A percentile compares a stretch with the other conserved stretches of the same genome.
phyloP scores from a whole-genome alignment of 1,284 basidiomycete species.

The Austroboletus rostrupii region DNA sequence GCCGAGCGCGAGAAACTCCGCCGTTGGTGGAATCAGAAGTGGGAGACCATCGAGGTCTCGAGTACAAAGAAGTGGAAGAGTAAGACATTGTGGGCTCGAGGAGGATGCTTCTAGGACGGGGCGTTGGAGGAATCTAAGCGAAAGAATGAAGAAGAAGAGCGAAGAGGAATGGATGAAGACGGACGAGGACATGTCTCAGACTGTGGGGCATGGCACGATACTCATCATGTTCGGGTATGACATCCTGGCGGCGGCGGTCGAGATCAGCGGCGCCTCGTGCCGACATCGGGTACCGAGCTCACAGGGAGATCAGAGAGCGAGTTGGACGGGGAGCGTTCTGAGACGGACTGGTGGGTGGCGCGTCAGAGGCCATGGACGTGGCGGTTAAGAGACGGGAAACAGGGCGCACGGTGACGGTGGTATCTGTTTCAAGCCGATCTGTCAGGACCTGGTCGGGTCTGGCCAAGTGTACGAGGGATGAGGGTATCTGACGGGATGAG shows the following conservation, averaged over 20 bases:
- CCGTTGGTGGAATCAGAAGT: slow-evolving; percentile 12
- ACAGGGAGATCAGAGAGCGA: slow-evolving; percentile 27
- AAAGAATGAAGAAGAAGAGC: slow-evolving; percentile 2
- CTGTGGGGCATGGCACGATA: slow-evolving; percentile 28
- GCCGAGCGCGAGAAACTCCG: slow-evolving; percentile 23
- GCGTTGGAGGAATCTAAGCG: slow-evolving; percentile 22
- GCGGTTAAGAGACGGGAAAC: not conserved
- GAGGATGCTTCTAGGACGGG: slow-evolving; percentile 28
- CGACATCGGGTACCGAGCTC: slow-evolving; percentile 23
- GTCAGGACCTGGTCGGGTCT: not conserved
- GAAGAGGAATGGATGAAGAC: slow-evolving; percentile 11
- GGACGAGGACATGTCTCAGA: slow-evolving; percentile 28
- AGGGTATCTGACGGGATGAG: not conserved
- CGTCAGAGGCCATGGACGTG: not conserved
- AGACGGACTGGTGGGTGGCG: slow-evolving; percentile 12
- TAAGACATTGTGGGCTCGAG: slow-evolving; percentile 20
- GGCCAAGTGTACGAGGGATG: not conserved
- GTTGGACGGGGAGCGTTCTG: slow-evolving; percentile 21
- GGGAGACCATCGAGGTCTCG: slow-evolving; percentile 18
- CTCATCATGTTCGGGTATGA: slow-evolving; percentile 27
- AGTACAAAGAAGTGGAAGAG: slow-evolving; percentile 17
- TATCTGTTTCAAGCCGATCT: slow-evolving; percentile 20
- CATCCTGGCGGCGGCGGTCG: slow-evolving; percentile 23
- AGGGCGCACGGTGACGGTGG: slow-evolving; percentile 27
- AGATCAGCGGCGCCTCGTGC: slow-evolving; percentile 21